Percentiles rank a stretch among this genome's conserved stretches.
These are phyloP conservation scores for Leucogyrophana mollusca DNA, from an alignment of 768 basidiomycete genomes.

Conservation along the genomic window DNA sequence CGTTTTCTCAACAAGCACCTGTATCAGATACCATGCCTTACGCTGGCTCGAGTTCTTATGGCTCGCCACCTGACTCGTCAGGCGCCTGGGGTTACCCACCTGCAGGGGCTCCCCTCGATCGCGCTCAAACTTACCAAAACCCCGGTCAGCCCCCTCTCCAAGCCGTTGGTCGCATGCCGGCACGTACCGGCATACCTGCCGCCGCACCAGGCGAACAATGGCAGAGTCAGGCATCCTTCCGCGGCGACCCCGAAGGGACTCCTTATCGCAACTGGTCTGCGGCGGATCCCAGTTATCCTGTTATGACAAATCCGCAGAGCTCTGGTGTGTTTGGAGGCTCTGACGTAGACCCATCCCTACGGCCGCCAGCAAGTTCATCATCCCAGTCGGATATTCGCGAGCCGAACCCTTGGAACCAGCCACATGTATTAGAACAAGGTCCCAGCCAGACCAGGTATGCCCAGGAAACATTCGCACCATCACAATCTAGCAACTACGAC, in stretches of 20 bases:
- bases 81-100: conserved; percentile 57
- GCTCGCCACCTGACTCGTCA: conserved; percentile 41
- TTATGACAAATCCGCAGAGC: conserved; percentile 23
- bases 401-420: conserved; percentile 26
- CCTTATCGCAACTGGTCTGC: conserved; percentile 53
- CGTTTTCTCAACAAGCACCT: conserved; percentile 43
- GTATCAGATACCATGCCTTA: conserved; percentile 41
- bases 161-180: conserved; percentile 42
- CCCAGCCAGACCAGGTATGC: conserved; percentile 15
- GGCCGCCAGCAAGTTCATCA: conserved; percentile 25
- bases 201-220: conserved; percentile 18
- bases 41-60: conserved; percentile 40
- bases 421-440: conserved; percentile 10
- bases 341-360: conserved; percentile 41
- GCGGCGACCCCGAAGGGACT: conserved; percentile 28
- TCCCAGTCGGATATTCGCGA: conserved; percentile 39
- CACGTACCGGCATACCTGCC: conserved; percentile 18
- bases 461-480: conserved; percentile 25
- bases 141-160: conserved; percentile 50
- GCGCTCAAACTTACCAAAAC: conserved; percentile 41
- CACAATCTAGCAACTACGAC: conserved; percentile 21
- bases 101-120: conserved; percentile 30
- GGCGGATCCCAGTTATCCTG: conserved; percentile 36
- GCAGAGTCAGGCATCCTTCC: conserved; percentile 22
- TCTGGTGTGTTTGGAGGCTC: conserved; percentile 26